phyloP scores from a whole-genome alignment of 2,329 filamentous ascomycete species.

The Beauveria sp. region DNA sequence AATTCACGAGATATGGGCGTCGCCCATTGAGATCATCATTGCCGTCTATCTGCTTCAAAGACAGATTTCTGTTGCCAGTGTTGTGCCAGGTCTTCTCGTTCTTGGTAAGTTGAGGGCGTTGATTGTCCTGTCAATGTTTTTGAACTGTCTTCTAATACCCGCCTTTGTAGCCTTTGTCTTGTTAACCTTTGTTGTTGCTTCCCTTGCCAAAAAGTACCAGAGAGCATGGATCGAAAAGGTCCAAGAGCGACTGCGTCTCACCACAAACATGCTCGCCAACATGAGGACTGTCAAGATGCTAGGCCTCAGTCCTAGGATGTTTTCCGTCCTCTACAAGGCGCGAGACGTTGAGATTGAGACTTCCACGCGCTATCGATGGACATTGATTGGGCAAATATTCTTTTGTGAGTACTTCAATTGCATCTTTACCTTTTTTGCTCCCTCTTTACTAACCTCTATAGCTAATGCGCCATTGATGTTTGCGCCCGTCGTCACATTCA shows the following conservation, averaged over 20 bases:
- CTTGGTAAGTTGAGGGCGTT: conserved; percentile 10
- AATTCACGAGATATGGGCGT: conserved; percentile 35
- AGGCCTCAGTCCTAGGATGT: conserved; percentile 17
- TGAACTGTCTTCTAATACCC: no score
- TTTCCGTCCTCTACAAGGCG: conserved; percentile 14
- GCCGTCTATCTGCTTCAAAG: conserved; percentile 37
- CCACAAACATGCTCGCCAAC: conserved; percentile 20
- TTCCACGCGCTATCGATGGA: conserved; percentile 17
- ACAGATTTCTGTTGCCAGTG: conserved; percentile 37
- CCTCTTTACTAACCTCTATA: not conserved
- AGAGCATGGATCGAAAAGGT: conserved; percentile 23
- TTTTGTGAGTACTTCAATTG: conserved; percentile 2
- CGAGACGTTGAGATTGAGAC: conserved; percentile 16
- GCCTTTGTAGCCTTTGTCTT: conserved; percentile 8
- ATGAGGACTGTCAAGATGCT: conserved; percentile 28
- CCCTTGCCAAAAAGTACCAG: conserved; percentile 12
- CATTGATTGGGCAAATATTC: conserved; percentile 12
- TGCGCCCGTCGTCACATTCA: conserved; percentile 12
- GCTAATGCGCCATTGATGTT: conserved; percentile 13
- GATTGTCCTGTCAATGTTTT: no score
- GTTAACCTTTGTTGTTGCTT: conserved; percentile 17
- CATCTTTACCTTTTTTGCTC: not conserved
- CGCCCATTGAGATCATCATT: conserved; percentile 33
- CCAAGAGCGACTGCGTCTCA: conserved; percentile 20
- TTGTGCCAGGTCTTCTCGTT: conserved; percentile 33